These are phyloP conservation scores for Fusarium algeriense DNA, from an alignment of 2,329 filamentous ascomycete species.

Conservation along the genomic window DNA sequence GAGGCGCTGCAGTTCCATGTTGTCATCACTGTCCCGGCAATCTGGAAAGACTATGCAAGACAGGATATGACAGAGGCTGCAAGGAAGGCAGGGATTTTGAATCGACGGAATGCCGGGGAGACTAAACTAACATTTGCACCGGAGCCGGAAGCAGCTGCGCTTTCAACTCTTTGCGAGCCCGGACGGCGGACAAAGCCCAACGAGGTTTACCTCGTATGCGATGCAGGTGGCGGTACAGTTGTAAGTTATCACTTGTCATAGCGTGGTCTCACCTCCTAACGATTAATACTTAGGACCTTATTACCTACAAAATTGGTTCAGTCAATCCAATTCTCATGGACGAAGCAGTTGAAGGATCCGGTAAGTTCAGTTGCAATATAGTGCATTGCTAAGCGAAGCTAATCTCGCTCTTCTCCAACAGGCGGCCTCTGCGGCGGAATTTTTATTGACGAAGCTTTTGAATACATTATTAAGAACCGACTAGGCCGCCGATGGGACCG, in stretches of 20 bases:
- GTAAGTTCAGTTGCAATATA: background rate
- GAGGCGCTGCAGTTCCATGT: background rate
- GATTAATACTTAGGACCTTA: background rate
- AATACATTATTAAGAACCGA: background rate
- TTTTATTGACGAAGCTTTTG: background rate
- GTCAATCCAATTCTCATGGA: background rate
- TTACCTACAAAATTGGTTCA: background rate
- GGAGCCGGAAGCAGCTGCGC: constrained; percentile 1
- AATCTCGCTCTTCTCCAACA: background rate
- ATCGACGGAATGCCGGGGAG: background rate
- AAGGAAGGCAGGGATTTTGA: background rate
- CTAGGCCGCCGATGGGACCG: background rate
- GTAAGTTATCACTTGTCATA: background rate
- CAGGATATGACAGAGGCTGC: background rate
- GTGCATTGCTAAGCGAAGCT: background rate
- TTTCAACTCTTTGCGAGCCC: background rate
- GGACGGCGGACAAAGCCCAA: background rate
- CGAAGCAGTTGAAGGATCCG: background rate
- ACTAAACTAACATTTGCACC: background rate
- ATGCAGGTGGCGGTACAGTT: constrained; percentile 1
- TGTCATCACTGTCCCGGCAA: constrained; percentile 2
- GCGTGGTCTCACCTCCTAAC: background rate
- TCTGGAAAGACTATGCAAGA: background rate
- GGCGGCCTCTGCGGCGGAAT: background rate
- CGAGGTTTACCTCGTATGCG: background rate